Evolutionary conservation across 2,329 filamentous ascomycete species (phyloP), one percentile per base, ranked within the genome.

Genomic region (Cordyceps pruinosa): DNA sequence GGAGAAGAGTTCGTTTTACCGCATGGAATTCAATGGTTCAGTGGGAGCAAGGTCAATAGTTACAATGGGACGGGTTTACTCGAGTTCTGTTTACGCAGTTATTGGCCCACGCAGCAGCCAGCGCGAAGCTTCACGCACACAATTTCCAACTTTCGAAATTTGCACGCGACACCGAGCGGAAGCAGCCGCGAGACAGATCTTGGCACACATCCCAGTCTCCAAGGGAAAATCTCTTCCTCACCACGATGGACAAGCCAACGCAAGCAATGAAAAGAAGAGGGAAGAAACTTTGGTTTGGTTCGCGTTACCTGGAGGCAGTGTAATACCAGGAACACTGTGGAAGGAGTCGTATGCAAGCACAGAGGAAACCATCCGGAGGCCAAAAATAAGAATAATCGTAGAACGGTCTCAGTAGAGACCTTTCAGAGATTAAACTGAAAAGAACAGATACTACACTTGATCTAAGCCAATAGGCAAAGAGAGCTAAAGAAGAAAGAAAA

Each of bases 381-480:
- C 70, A 73, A 73, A 73, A 73, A 92, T 90, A 81, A 79, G 86
- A 84, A 83, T 89, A 91, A 92, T 89, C 86, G 84, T 21, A 78
- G 79, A 81, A 82, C 83, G 79, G 78, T 77, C 77, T 78, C 84
- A 79, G 77, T 88, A 82, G 84, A 79, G 78, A 79, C 80, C 81
- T 90, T 89, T 87, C 87, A 92, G 88, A 88, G 86, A 90, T 91
- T 91, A 92, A 91, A 90, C 88, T 92, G 86, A 90, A 88, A 90
- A 91, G 88, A 92, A 91, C 87, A 90, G 87, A 89, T 90, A 90
- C 87, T 90, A 90, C 86, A 90, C 86, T 89, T 90, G 87, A 90
- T 90, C 87, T 90, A 88, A 89, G 84, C 84, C 80, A 83, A 80
- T 79, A 77, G 77, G 71, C 71, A 73, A 73, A 73, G 71, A 73